A percentile compares a stretch with the other conserved stretches of the same genome.
phyloP scores from a whole-genome alignment of 2,329 filamentous ascomycete genomes.

The Trichophyton benhamiae region DNA sequence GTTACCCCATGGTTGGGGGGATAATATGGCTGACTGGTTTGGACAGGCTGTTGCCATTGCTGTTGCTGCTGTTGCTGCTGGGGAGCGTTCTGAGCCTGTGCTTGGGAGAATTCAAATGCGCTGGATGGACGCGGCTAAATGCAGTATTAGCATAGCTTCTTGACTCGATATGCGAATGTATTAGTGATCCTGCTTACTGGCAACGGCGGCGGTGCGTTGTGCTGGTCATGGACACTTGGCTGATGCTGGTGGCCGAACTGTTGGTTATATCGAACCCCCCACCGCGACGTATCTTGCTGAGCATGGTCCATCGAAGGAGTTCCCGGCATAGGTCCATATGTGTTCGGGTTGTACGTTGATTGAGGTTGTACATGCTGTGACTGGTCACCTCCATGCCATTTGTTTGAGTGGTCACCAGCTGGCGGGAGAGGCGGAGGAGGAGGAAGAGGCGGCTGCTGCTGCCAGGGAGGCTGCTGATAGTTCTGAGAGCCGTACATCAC shows the following conservation, averaged over 20 bases:
- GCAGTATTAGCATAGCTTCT: background rate
- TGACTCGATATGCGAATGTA: background rate
- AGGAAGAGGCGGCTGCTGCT: constrained; percentile 13
- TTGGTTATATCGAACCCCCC: constrained; percentile 34
- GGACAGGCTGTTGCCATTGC: constrained; percentile 1
- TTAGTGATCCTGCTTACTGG: constrained; percentile 20
- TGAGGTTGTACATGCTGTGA: constrained; percentile 9
- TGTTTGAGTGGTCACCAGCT: constrained; percentile 14
- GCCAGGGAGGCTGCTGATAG: constrained; percentile 29
- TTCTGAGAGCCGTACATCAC: constrained; percentile 26
- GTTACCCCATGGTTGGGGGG: constrained; percentile 6
- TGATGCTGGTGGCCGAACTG: constrained; percentile 11
- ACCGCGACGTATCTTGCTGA: constrained; percentile 25
- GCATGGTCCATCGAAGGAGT: constrained; percentile 1
- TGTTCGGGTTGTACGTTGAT: constrained; percentile 23
- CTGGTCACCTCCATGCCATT: constrained; percentile 31
- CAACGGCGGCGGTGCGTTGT: constrained; percentile 24
- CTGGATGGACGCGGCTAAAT: constrained; percentile 28
- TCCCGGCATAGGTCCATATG: constrained; percentile 25
- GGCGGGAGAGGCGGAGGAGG: constrained; percentile 16
- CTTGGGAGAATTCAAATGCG: constrained; percentile 18
- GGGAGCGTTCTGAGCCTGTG: constrained; percentile 14
- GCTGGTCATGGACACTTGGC: constrained; percentile 9
- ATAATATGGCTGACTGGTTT: constrained; percentile 12
- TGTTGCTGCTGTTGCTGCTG: constrained; percentile 4